A percentile compares a stretch with the other conserved stretches of the same genome.
Evolutionary conservation across 331 rosid species (phyloP).

Genomic region (Quercus lobata): DNA sequence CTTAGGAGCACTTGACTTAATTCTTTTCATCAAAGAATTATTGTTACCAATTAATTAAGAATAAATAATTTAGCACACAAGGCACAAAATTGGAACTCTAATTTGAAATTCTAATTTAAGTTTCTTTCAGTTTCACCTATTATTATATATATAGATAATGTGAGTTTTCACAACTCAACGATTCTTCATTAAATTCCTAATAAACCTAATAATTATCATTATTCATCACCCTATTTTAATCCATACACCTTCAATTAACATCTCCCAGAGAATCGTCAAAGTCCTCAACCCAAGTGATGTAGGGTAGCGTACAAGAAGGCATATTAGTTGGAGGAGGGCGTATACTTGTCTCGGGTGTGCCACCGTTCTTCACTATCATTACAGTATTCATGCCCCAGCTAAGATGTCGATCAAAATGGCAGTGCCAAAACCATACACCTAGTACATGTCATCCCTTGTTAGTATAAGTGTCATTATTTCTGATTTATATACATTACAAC

Average conservation of each 20-base stretch:
- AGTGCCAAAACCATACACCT: constrained; percentile 4
- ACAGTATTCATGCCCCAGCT: not conserved
- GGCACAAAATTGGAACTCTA: no score
- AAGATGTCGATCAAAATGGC: constrained; percentile 1
- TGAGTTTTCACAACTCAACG: no score
- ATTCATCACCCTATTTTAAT: not conserved
- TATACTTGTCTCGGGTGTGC: not conserved
- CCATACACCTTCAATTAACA: not conserved
- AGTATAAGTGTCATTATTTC: not conserved
- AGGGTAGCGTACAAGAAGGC: not conserved
- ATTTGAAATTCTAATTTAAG: no score
- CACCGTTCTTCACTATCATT: not conserved
- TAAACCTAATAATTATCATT: not conserved
- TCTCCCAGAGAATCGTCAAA: not conserved
- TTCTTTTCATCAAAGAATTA: no score
- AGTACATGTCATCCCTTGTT: not conserved
- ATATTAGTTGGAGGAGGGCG: not conserved
- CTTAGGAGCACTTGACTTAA: no score
- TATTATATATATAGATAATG: no score
- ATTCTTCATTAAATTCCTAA: no score
- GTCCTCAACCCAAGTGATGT: not conserved
- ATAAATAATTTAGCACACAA: no score
- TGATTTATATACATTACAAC: no score
- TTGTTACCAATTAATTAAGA: no score
- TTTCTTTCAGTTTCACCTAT: no score